Evolutionary conservation across 805 yeast species (phyloP).

Genomic region (Cyberlindnera samutprakarnensis): DNA sequence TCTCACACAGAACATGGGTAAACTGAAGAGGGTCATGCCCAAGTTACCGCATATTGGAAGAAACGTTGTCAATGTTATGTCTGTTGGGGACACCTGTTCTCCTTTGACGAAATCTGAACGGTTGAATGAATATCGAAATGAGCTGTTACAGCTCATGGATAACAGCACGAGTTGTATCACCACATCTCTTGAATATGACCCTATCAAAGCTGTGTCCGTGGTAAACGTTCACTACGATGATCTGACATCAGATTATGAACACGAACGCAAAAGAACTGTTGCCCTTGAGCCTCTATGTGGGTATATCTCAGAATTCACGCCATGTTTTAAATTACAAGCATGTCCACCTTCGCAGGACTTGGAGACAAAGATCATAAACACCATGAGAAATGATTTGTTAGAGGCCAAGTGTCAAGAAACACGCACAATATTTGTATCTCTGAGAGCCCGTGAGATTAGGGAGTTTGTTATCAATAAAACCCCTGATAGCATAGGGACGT

Average conservation of each 20-base stretch:
- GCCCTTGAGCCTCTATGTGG: slow-evolving; percentile 24
- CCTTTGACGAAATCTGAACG: neutral
- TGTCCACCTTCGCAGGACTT: slow-evolving; percentile 44
- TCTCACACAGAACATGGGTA: slow-evolving; percentile 1
- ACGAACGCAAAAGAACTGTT: slow-evolving; percentile 1
- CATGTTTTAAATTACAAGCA: slow-evolving; percentile 39
- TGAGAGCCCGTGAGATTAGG: slow-evolving; percentile 30
- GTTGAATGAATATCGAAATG: slow-evolving; percentile 4
- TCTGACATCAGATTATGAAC: slow-evolving; percentile 1
- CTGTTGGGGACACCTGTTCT: slow-evolving; percentile 5
- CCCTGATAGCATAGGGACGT: too few species aligned
- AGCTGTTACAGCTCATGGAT: slow-evolving; percentile 14
- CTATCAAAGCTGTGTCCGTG: slow-evolving; percentile 21
- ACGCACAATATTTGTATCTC: slow-evolving; percentile 26
- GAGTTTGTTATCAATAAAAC: too few species aligned
- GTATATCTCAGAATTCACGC: slow-evolving; percentile 17
- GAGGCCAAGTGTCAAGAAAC: slow-evolving; percentile 10
- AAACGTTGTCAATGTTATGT: slow-evolving; percentile 8
- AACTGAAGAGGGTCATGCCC: slow-evolving; percentile 21
- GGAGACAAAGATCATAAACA: slow-evolving; percentile 37
- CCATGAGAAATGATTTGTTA: slow-evolving; percentile 49
- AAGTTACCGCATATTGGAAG: slow-evolving; percentile 22
- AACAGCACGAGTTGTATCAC: slow-evolving; percentile 1
- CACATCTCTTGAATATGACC: slow-evolving; percentile 10
- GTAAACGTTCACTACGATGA: slow-evolving; percentile 21